Evolutionary conservation across 2,329 filamentous ascomycete species (phyloP), one percentile per base, ranked within the genome.

Genomic region (Bisporella sp.): DNA sequence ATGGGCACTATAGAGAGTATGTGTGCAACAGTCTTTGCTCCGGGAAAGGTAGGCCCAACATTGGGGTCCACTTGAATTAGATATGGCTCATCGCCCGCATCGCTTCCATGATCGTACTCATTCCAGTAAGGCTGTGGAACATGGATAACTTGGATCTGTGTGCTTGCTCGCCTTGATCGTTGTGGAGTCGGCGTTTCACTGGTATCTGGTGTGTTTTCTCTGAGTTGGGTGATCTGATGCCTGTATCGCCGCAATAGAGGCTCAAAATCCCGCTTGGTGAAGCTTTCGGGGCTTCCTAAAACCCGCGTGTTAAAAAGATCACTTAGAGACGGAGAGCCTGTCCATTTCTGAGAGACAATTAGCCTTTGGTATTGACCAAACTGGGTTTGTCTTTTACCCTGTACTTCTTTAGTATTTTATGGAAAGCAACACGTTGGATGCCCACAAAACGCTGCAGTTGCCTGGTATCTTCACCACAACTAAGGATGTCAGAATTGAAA

Each of bases 381-480:
- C 40, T 30, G 11, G 41, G 31, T n/a, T 12, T 47, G 30, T 46
- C 3, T 50, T 69, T n/a, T 69, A 80, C 79, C 73, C 75, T 78
- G 69, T 93, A 92, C 65, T 95, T 95, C 66, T 92, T 93, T 33
- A 91, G 71, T 37, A 95, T 84, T 69, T 95, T 95, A 49, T 81
- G 79, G 60, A 95, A 91, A 4, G 85, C 89, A 4, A 84, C 79
- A 7, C 83, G 75, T 64, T 95, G 89, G 2, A 85, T 85, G 52
- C 78, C 76, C 55, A 84, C 79, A 60, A 92, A 95, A 41, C 87
- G 81, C 35, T 80, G 77, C 5, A 93, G 73, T 4, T 79, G 78
- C 48, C 79, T 77, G 48, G 89, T 81, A 56, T 93, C 88, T 57
- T 88, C 79, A 43, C 83, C 82, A 56, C 85, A 87, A 57, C 73